Evolutionary conservation across 2,329 filamentous ascomycete genomes (phyloP).

Genomic region (Thyridium curvatum): DNA sequence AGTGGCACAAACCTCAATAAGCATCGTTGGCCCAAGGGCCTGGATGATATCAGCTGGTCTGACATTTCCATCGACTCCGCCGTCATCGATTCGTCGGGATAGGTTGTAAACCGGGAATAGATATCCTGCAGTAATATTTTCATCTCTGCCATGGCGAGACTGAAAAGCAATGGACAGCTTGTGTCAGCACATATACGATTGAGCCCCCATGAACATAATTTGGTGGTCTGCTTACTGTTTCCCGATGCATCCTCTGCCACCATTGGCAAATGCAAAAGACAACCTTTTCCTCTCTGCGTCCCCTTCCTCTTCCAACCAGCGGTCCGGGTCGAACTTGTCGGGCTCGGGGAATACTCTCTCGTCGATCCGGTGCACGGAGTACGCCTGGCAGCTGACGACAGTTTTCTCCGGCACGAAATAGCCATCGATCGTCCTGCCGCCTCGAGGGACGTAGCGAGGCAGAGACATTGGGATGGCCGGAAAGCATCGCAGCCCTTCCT

Average conservation of each 20-base stretch:
- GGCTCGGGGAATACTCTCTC: conserved; percentile 69
- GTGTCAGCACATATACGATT: too few species aligned
- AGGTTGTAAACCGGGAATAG: conserved; percentile 52
- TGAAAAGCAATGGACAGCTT: too few species aligned
- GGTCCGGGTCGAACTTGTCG: conserved; percentile 70
- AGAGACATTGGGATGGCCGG: conserved; percentile 62
- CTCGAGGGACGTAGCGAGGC: conserved; percentile 50
- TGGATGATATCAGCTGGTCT: conserved; percentile 61
- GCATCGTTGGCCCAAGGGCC: conserved; percentile 54
- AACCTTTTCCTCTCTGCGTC: conserved; percentile 62
- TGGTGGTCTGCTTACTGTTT: conserved; percentile 61
- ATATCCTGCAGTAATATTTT: conserved; percentile 57
- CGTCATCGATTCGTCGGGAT: conserved; percentile 47
- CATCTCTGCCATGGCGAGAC: conserved; percentile 62
- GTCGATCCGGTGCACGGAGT: conserved; percentile 53
- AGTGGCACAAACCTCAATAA: conserved; percentile 41
- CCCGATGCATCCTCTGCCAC: conserved; percentile 59
- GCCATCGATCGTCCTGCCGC: conserved; percentile 49
- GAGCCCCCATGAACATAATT: too few species aligned
- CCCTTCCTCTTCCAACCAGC: conserved; percentile 72
- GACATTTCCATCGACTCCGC: conserved; percentile 55
- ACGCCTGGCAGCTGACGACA: conserved; percentile 55
- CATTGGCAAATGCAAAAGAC: conserved; percentile 61
- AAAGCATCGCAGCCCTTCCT: conserved; percentile 56
- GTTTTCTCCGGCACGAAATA: conserved; percentile 45